Evolutionary conservation across 495 filamentous ascomycete genomes (phyloP).

Genomic region (Aspergillus heteromorphus): DNA sequence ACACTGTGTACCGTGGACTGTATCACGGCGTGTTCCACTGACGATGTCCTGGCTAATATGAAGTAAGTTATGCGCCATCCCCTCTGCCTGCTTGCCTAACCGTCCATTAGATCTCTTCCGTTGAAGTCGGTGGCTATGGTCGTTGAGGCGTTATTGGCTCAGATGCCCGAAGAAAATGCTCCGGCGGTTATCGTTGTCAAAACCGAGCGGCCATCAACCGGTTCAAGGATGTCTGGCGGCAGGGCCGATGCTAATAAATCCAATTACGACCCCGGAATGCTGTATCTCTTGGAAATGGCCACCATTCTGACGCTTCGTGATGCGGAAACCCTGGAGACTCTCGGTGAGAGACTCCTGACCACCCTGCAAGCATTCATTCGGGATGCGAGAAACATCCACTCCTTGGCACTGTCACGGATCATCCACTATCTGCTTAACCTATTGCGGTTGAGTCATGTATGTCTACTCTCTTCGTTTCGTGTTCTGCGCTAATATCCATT

Average conservation of each 20-base stretch:
- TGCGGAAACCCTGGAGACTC: constrained; percentile 56
- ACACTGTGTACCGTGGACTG: constrained; percentile 93
- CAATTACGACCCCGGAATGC: constrained; percentile 79
- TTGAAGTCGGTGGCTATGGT: constrained; percentile 59
- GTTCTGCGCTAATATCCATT: constrained; percentile 23
- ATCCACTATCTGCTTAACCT: constrained; percentile 82
- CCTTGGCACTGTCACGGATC: constrained; percentile 72
- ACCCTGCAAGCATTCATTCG: constrained; percentile 76
- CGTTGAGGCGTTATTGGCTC: constrained; percentile 67
- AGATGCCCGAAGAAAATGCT: constrained; percentile 78
- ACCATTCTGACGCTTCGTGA: constrained; percentile 81
- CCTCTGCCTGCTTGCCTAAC: background rate
- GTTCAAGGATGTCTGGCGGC: constrained; percentile 36
- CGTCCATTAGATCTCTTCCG: constrained; percentile 56
- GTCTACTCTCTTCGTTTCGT: constrained; percentile 15
- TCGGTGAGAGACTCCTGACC: constrained; percentile 75
- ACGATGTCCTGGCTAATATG: constrained; percentile 77
- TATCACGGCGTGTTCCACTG: constrained; percentile 80
- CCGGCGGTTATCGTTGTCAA: constrained; percentile 84
- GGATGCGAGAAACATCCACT: constrained; percentile 71
- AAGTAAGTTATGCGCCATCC: constrained; percentile 50
- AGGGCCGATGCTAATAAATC: constrained; percentile 50
- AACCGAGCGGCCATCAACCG: constrained; percentile 59
- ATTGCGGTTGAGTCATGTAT: constrained; percentile 81
- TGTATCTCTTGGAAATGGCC: constrained; percentile 84